Conservation (phyloP, 2,329 filamentous ascomycete species). For the Phaeophleospora eucalypticola region DNA sequence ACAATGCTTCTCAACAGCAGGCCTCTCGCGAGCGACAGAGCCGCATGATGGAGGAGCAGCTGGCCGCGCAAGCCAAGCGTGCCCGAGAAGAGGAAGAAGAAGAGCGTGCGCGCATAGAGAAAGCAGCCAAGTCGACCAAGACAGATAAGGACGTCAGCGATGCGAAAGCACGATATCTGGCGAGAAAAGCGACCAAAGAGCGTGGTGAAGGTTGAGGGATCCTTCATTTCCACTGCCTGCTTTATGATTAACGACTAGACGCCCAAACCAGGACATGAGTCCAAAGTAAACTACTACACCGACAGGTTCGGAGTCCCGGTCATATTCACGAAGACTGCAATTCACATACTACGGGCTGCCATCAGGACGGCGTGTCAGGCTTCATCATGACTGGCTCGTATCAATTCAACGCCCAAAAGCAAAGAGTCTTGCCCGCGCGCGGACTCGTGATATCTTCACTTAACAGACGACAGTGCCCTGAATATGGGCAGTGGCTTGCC, state of each 20-base stretch:
- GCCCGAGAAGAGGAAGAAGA: slow-evolving; percentile 65
- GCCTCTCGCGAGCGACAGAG: slow-evolving; percentile 72
- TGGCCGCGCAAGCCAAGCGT: slow-evolving; percentile 69
- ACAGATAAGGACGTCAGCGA: slow-evolving; percentile 71
- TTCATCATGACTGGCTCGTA: slow-evolving; percentile 29
- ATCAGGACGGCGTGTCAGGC: slow-evolving; percentile 31
- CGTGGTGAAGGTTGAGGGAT: slow-evolving; percentile 27
- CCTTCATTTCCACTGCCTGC: not conserved
- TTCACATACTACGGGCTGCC: slow-evolving; percentile 12
- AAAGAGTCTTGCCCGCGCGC: slow-evolving; percentile 25
- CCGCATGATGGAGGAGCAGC: slow-evolving; percentile 72
- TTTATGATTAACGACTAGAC: not conserved
- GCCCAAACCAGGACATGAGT: not conserved
- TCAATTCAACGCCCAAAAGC: slow-evolving; percentile 30
- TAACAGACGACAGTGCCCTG: no score
- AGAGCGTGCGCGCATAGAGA: slow-evolving; percentile 60
- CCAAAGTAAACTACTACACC: not conserved
- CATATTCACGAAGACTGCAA: not conserved
- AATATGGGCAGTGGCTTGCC: slow-evolving; percentile 12
- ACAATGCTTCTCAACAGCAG: slow-evolving; percentile 50
- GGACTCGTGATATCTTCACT: no score
- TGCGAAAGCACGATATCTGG: slow-evolving; percentile 74
- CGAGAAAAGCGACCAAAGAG: slow-evolving; percentile 69
- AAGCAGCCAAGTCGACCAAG: slow-evolving; percentile 70
- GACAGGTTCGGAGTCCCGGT: not conserved